Conservation (phyloP, 2,329 filamentous ascomycete species). For the Gnomoniopsis smithogilvyi region DNA sequence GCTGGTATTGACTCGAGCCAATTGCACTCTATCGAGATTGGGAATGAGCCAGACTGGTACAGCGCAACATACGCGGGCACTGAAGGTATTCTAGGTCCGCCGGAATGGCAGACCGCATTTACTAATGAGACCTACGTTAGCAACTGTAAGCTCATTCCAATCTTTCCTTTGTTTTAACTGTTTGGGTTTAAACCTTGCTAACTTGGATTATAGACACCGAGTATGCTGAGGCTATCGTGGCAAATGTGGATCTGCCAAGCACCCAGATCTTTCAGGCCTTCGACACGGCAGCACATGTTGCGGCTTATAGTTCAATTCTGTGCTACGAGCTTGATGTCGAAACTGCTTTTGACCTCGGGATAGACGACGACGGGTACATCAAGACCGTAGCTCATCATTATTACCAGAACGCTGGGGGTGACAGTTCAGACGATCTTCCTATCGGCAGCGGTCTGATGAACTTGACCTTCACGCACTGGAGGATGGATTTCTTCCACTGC, state of each 20-base stretch:
- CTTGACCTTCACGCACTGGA: constrained; percentile 2
- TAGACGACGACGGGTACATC: constrained; percentile 27
- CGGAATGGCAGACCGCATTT: constrained; percentile 29
- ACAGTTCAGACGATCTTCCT: constrained; percentile 1
- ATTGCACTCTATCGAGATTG: constrained; percentile 31
- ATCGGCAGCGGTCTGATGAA: constrained; percentile 21
- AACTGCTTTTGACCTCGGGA: constrained; percentile 29
- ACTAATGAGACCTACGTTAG: constrained; percentile 31
- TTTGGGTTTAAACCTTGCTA: too few relatives aligned
- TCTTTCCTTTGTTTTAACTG: not conserved
- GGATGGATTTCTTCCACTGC: constrained; percentile 23
- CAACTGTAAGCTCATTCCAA: constrained; percentile 22
- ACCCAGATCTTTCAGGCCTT: constrained; percentile 32
- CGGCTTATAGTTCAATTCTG: constrained; percentile 17
- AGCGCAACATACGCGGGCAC: constrained; percentile 12
- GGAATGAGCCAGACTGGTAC: constrained; percentile 33
- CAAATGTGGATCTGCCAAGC: constrained; percentile 23
- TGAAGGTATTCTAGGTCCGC: constrained; percentile 25
- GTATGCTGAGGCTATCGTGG: constrained; percentile 27
- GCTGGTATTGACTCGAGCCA: constrained; percentile 25
- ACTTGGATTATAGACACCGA: constrained; percentile 19
- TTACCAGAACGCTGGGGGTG: constrained; percentile 30
- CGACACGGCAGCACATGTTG: constrained; percentile 28
- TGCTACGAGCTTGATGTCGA: constrained; percentile 25
- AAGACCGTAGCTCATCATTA: constrained; percentile 33